phyloP scores from a whole-genome alignment of 768 basidiomycete species.

The Agaricus subrufescens region DNA sequence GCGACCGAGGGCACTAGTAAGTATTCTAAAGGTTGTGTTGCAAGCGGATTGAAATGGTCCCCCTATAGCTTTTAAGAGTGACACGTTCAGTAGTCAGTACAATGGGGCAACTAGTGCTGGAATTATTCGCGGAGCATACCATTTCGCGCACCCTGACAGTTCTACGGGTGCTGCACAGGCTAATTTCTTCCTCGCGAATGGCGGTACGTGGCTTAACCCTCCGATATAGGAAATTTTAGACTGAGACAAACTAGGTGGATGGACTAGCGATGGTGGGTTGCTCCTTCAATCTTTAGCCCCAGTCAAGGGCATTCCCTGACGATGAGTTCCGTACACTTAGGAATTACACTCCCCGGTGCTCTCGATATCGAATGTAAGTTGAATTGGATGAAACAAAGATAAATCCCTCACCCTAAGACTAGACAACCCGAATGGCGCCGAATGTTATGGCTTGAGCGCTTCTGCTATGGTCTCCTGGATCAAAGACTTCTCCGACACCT shows the following conservation, averaged over 20 bases:
- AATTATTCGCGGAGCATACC: constrained; percentile 57
- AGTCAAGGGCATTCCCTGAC: neutral
- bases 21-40: constrained; percentile 2
- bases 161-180: constrained; percentile 58
- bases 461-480: constrained; percentile 61
- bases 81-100: constrained; percentile 46
- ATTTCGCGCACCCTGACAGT: constrained; percentile 52
- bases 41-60: neutral
- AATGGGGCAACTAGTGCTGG: constrained; percentile 49
- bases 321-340: neutral
- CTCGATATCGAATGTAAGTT: constrained; percentile 57
- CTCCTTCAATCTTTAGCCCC: neutral
- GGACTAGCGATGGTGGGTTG: constrained; percentile 39
- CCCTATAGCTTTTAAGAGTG: constrained; percentile 11
- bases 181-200: constrained; percentile 51
- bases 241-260: constrained; percentile 24
- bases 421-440: constrained; percentile 50
- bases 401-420: neutral
- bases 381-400: no score
- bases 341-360: constrained; percentile 53
- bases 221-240: neutral
- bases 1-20: constrained; percentile 60
- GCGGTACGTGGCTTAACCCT: constrained; percentile 28
- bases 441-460: constrained; percentile 51
- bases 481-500: constrained; percentile 56